Evolutionary conservation across 768 basidiomycete genomes (phyloP), one percentile per base, ranked within the genome.

Genomic region (Boletus rubescentipes): DNA sequence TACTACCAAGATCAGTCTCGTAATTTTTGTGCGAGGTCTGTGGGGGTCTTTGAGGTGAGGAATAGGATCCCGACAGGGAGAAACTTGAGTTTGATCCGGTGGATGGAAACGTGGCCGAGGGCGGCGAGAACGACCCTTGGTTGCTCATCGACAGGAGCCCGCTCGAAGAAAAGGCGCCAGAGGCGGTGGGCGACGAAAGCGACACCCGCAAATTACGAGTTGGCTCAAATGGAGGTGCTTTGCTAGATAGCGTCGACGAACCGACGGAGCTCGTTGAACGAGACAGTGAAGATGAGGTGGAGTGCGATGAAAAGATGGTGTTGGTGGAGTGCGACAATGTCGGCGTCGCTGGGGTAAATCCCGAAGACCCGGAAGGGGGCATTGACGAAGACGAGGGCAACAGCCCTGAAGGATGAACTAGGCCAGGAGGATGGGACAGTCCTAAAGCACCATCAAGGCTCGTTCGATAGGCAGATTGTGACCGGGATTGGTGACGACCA

Each of bases 211-310:
- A 46, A 23, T 51, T 60, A n/a, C 65, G 66, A 3, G 67, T 72
- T 2, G 81, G 82, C 60, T 84, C 82, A 49, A 84, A 84, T 15
- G 81, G 77, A 4, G 76, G 72, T 2, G 82, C 83, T 36, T 75
- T 78, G 53, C 78, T 77, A 10, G 82, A 83, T n/a, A 83, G 63
- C 12, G 69, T 77, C 9, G 79, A 79, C 3, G 69, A 61, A 10
- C 66, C 42, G 2, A 60, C 51, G 1, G 71, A 66, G 35, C 61
- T 69, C 30, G 67, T 67, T 1, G 70, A 70, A 18, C 66, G 61
- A 36, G 67, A 63, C 11, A 69, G 47, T 1, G 64, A 61, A 5
- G 72, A 61, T 11, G 68, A 48, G 6, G 59, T 49, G 15, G 65
- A 51, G n/a, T 52, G 59, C 4, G 64, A 41, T 5, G 64, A 53